phyloP scores from a whole-genome alignment of 306 rosid genomes.

The Arachis stenosperma region DNA sequence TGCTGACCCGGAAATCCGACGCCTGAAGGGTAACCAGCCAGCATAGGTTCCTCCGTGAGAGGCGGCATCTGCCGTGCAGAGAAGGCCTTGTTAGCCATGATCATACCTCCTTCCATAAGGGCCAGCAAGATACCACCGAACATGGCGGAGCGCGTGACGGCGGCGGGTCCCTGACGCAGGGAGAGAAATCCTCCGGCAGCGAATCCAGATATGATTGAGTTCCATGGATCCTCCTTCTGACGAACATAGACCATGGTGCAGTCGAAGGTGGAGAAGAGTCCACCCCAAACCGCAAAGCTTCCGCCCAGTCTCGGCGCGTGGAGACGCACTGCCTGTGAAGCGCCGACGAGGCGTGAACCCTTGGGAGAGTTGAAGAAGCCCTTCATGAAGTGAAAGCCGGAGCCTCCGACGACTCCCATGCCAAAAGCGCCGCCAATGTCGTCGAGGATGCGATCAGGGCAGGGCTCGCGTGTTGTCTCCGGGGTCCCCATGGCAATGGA shows the following conservation, averaged over 20 bases:
- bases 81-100: constrained; percentile 74
- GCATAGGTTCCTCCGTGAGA: constrained; percentile 59
- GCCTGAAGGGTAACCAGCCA: constrained; percentile 36
- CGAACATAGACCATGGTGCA: too few species aligned
- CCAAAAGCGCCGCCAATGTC: constrained; percentile 94
- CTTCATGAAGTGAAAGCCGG: constrained; percentile 81
- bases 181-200: too few species aligned
- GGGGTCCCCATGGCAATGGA: constrained; percentile 81
- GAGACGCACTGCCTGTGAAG: constrained; percentile 78
- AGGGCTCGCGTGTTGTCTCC: constrained; percentile 35
- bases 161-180: background rate
- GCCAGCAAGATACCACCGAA: constrained; percentile 76
- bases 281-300: constrained; percentile 16
- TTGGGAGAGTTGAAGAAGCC: constrained; percentile 38
- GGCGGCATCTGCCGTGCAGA: constrained; percentile 66
- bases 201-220: too few species aligned
- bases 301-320: constrained; percentile 60
- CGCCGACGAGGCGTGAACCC: constrained; percentile 41
- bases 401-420: constrained; percentile 93
- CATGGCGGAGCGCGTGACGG: constrained; percentile 65
- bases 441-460: constrained; percentile 76
- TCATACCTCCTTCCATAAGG: constrained; percentile 85
- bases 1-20: constrained; percentile 46
- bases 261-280: too few species aligned
- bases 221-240: too few species aligned